A percentile compares a stretch with the other conserved stretches of the same genome.
Conservation (phyloP, 805 yeast species). For the Candida wancherniae region DNA sequence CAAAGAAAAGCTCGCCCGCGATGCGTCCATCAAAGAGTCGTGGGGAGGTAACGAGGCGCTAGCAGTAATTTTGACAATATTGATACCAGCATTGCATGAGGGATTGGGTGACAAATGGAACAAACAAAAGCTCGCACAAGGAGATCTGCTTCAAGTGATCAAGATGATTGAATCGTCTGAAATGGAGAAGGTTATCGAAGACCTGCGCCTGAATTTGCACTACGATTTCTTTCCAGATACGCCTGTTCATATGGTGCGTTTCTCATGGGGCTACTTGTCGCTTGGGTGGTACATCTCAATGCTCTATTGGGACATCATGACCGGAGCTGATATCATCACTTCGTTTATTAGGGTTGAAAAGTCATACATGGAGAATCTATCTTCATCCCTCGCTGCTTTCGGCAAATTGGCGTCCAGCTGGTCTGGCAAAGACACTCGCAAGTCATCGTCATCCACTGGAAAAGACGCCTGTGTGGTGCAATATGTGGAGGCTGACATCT, state of each 20-base stretch:
- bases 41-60: slow-evolving; percentile 59
- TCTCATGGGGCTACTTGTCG: slow-evolving; percentile 59
- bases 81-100: slow-evolving; percentile 35
- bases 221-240: slow-evolving; percentile 42
- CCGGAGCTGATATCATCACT: slow-evolving; percentile 13
- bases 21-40: slow-evolving; percentile 43
- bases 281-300: slow-evolving; percentile 74
- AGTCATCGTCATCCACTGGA: slow-evolving; percentile 5
- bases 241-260: slow-evolving; percentile 42
- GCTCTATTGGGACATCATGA: slow-evolving; percentile 55
- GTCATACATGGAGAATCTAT: slow-evolving; percentile 37
- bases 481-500: slow-evolving; percentile 26
- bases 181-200: slow-evolving; percentile 18
- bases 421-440: slow-evolving; percentile 25
- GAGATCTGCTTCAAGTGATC: slow-evolving; percentile 23
- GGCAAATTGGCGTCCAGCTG: slow-evolving; percentile 36
- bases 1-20: slow-evolving; percentile 47
- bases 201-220: slow-evolving; percentile 26
- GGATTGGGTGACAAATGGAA: slow-evolving; percentile 25
- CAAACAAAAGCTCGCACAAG: slow-evolving; percentile 5
- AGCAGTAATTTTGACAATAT: slow-evolving; percentile 33
- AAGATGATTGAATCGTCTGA: slow-evolving; percentile 39
- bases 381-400: slow-evolving; percentile 32
- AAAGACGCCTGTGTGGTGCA: slow-evolving; percentile 11
- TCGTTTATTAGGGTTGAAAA: slow-evolving; percentile 19